These are phyloP conservation scores for Pichia heedii DNA, from an alignment of 805 yeast genomes.

Conservation along the genomic window DNA sequence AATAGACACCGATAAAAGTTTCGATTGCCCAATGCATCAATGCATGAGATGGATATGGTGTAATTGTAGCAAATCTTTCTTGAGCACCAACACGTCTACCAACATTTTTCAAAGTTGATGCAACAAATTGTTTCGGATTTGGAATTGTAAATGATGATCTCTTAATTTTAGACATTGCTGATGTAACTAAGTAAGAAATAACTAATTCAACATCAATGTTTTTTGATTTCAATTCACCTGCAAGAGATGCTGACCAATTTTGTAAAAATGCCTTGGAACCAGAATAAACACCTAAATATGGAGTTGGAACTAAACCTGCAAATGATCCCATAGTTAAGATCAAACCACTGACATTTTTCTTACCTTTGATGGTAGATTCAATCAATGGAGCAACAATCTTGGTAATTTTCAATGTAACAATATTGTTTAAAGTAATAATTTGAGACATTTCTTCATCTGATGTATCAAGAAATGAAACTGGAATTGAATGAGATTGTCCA, in stretches of 20 bases:
- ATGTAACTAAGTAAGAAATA: conserved; percentile 82
- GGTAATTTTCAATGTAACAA: conserved; percentile 77
- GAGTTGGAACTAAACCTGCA: conserved; percentile 90
- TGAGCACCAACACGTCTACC: conserved; percentile 92
- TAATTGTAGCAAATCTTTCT: conserved; percentile 74
- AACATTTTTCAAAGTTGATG: conserved; percentile 53
- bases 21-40: conserved; percentile 78
- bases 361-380: conserved; percentile 35
- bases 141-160: conserved; percentile 72
- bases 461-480: conserved; percentile 87
- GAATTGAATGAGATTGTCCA: conserved; percentile 90
- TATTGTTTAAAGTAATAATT: conserved; percentile 78
- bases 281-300: conserved; percentile 84
- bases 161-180: conserved; percentile 91
- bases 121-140: conserved; percentile 70
- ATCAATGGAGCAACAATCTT: conserved; percentile 70
- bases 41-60: conserved; percentile 95
- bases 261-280: conserved; percentile 95
- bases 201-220: conserved; percentile 81
- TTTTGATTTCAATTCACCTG: conserved; percentile 65
- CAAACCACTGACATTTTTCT: conserved; percentile 49
- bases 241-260: conserved; percentile 82
- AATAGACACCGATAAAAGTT: conserved; percentile 73
- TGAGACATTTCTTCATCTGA: conserved; percentile 61
- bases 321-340: conserved; percentile 94